Evolutionary conservation across 2,329 filamentous ascomycete species (phyloP).

Genomic region (Ophiostoma montium): DNA sequence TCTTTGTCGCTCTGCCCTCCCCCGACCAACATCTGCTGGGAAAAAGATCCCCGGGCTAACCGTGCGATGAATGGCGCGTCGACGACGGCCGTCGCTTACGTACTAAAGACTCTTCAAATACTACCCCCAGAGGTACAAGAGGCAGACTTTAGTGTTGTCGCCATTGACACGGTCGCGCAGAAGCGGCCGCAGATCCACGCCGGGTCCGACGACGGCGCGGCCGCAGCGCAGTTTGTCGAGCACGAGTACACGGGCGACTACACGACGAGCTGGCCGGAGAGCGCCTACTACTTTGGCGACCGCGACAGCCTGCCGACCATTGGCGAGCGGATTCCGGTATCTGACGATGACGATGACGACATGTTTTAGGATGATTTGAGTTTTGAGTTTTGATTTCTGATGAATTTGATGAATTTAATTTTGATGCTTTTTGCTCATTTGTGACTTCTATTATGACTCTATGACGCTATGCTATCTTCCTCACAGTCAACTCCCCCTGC

Average conservation of each 20-base stretch:
- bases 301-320: background rate
- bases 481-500: slow-evolving; percentile 36
- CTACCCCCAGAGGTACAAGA: too few species aligned
- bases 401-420: background rate
- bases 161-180: slow-evolving; percentile 5
- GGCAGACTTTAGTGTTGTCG: slow-evolving; percentile 8
- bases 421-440: background rate
- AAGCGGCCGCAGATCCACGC: background rate
- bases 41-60: slow-evolving; percentile 6
- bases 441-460: background rate
- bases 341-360: too few species aligned
- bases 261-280: slow-evolving; percentile 8
- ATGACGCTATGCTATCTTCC: slow-evolving; percentile 27
- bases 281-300: slow-evolving; percentile 10
- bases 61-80: slow-evolving; percentile 7
- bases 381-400: background rate
- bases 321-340: too few species aligned
- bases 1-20: too few species aligned
- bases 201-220: background rate
- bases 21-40: background rate
- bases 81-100: slow-evolving; percentile 6
- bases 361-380: background rate
- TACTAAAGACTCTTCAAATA: slow-evolving; percentile 4
- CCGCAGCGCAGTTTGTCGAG: background rate
- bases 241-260: slow-evolving; percentile 2